Evolutionary conservation across 2,329 filamentous ascomycete genomes (phyloP).

Genomic region (Arthrobotrys sphaeroides): DNA sequence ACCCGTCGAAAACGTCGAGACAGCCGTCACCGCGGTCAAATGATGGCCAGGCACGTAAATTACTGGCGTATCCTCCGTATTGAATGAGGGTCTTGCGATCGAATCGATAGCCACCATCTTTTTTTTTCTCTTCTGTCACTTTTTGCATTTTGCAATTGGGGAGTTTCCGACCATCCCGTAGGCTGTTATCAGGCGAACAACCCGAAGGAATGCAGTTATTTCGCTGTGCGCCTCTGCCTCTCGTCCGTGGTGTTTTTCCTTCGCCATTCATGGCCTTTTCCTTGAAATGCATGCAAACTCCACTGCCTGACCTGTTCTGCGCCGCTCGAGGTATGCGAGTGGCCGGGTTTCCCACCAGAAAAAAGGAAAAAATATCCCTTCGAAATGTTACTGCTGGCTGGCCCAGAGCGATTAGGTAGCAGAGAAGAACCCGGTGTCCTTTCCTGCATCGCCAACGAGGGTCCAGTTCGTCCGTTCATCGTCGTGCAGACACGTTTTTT

Average conservation of each 20-base stretch:
- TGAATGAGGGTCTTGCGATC: background rate
- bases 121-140: background rate
- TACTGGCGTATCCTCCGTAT: slow-evolving; percentile 10
- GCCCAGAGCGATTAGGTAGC: background rate
- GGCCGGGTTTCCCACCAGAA: slow-evolving; percentile 28
- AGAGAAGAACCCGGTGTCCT: background rate
- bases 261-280: slow-evolving; percentile 26
- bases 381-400: slow-evolving; percentile 11
- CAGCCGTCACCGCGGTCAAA: slow-evolving; percentile 19
- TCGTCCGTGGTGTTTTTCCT: slow-evolving; percentile 26
- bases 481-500: slow-evolving; percentile 6
- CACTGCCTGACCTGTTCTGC: slow-evolving; percentile 19
- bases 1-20: slow-evolving; percentile 32
- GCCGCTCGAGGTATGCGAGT: slow-evolving; percentile 50
- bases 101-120: slow-evolving; percentile 8
- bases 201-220: slow-evolving; percentile 19
- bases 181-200: slow-evolving; percentile 45
- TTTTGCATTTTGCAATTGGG: too few relatives aligned
- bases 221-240: background rate
- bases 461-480: background rate
- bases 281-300: slow-evolving; percentile 36
- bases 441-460: slow-evolving; percentile 1
- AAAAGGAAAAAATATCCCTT: slow-evolving; percentile 23
- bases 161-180: slow-evolving; percentile 11
- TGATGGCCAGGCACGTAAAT: slow-evolving; percentile 30